These are phyloP conservation scores for Candida boleticola DNA, from an alignment of 805 yeast genomes.

Conservation along the genomic window DNA sequence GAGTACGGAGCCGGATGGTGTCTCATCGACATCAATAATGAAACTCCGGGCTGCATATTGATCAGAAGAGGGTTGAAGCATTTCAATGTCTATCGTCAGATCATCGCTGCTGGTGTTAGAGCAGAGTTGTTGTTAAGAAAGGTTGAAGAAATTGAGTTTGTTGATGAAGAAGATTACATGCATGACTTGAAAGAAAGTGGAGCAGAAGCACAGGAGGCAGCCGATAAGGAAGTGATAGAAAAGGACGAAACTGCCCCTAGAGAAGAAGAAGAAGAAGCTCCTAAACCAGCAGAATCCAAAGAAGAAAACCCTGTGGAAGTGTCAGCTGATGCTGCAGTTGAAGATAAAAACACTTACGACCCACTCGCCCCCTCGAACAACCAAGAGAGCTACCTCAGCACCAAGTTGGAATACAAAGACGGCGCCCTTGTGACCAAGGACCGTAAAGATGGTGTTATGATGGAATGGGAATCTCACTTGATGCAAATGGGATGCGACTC, in stretches of 20 bases:
- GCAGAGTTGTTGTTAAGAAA: conserved; percentile 81
- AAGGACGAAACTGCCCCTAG: background rate
- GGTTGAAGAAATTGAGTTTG: conserved; percentile 64
- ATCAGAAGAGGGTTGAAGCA: conserved; percentile 46
- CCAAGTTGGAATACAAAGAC: conserved; percentile 66
- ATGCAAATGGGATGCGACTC: conserved; percentile 82
- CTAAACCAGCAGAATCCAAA: background rate
- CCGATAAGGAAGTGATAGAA: background rate
- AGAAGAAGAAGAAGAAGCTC: background rate
- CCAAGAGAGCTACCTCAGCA: conserved; percentile 60
- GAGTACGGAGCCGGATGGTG: conserved; percentile 94
- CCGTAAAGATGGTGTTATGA: conserved; percentile 89
- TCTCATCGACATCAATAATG: conserved; percentile 63
- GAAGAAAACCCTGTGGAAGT: conserved; percentile 5
- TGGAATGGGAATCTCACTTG: conserved; percentile 89
- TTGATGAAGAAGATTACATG: conserved; percentile 37
- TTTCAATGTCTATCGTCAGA: conserved; percentile 39
- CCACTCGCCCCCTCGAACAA: conserved; percentile 55
- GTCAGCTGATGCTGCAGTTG: conserved; percentile 2
- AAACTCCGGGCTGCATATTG: conserved; percentile 85
- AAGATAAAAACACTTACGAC: conserved; percentile 2
- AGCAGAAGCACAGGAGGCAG: conserved; percentile 8
- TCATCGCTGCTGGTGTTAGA: conserved; percentile 85
- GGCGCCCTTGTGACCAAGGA: conserved; percentile 70
- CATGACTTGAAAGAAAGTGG: conserved; percentile 24